These are phyloP conservation scores for Microthlaspi erraticum DNA, from an alignment of 345 rosid genomes.

Conservation along the genomic window DNA sequence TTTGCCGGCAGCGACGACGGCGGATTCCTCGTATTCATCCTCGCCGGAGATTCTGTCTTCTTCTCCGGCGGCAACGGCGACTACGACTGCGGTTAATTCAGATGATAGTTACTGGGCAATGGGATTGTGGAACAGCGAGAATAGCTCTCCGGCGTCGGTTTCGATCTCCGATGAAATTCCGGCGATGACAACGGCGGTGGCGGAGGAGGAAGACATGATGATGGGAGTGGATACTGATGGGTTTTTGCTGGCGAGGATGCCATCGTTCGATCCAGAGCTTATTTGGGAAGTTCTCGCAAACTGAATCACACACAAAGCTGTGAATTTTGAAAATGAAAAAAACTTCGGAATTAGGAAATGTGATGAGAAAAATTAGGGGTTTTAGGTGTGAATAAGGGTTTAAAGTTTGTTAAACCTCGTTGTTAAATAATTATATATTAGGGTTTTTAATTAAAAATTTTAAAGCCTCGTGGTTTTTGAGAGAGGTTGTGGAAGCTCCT, in stretches of 20 bases:
- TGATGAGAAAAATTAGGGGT: constrained; percentile 19
- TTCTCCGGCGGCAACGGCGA: constrained; percentile 32
- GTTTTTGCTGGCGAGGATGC: constrained; percentile 78
- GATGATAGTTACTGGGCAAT: constrained; percentile 53
- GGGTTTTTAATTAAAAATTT: constrained; percentile 1
- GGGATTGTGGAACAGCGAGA: constrained; percentile 57
- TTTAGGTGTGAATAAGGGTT: constrained; percentile 34
- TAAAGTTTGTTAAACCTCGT: constrained; percentile 18
- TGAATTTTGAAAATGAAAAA: constrained; percentile 3
- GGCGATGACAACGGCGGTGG: constrained; percentile 36
- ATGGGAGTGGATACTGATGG: constrained; percentile 52
- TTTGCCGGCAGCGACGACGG: constrained; percentile 38
- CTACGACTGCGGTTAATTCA: constrained; percentile 27
- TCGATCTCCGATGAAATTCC: constrained; percentile 40
- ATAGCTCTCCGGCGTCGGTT: constrained; percentile 53
- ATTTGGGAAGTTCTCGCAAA: constrained; percentile 93
- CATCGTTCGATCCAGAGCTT: constrained; percentile 87
- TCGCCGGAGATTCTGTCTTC: constrained; percentile 47
- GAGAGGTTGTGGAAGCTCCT: constrained; percentile 44
- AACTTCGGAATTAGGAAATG: constrained; percentile 1
- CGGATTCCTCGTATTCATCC: constrained; percentile 44
- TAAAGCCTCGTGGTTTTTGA: constrained; percentile 46
- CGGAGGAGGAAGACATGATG: constrained; percentile 51
- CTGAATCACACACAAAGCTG: constrained; percentile 38
- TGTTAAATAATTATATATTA: constrained; percentile 18